A percentile compares a stretch with the other conserved stretches of the same genome.
phyloP scores from a whole-genome alignment of 2,329 filamentous ascomycete genomes.

The Myriangium duriaei region DNA sequence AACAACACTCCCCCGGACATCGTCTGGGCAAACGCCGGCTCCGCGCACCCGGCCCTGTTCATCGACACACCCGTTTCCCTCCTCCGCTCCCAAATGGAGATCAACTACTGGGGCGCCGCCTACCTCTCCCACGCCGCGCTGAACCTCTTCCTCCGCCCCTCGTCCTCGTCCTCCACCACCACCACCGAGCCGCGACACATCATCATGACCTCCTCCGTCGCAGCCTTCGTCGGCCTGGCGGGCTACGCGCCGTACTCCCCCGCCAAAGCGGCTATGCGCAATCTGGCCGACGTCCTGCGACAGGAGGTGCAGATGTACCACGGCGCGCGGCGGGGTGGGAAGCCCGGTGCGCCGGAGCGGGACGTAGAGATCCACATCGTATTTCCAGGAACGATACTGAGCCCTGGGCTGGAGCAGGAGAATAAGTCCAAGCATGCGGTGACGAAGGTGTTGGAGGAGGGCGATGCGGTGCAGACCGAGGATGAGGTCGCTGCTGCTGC shows the following conservation, averaged over 20 bases:
- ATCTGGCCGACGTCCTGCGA: conserved; percentile 67
- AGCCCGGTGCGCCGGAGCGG: conserved; percentile 43
- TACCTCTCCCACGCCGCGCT: conserved; percentile 77
- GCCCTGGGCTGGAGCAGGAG: conserved; percentile 63
- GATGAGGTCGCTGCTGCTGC: conserved; percentile 61
- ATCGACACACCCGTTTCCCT: conserved; percentile 56
- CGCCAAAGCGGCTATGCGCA: conserved; percentile 72
- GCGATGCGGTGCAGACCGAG: conserved; percentile 67
- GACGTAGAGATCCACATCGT: conserved; percentile 71
- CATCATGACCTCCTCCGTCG: conserved; percentile 71
- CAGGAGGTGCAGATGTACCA: conserved; percentile 84
- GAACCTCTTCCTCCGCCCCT: conserved; percentile 53
- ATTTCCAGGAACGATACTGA: conserved; percentile 71
- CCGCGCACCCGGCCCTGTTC: conserved; percentile 62
- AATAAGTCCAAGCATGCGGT: conserved; percentile 67
- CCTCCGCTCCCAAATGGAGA: conserved; percentile 70
- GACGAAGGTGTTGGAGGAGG: conserved; percentile 66
- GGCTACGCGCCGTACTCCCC: conserved; percentile 80
- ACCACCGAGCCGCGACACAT: conserved; percentile 55
- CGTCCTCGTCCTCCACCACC: conserved; percentile 29
- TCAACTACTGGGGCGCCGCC: conserved; percentile 78
- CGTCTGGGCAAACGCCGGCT: conserved; percentile 82
- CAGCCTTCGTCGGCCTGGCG: conserved; percentile 62
- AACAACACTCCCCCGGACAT: conserved; percentile 60
- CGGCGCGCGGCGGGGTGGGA: conserved; percentile 36